Conservation (phyloP, 2,329 filamentous ascomycete genomes). For the Beauveria sp. region DNA sequence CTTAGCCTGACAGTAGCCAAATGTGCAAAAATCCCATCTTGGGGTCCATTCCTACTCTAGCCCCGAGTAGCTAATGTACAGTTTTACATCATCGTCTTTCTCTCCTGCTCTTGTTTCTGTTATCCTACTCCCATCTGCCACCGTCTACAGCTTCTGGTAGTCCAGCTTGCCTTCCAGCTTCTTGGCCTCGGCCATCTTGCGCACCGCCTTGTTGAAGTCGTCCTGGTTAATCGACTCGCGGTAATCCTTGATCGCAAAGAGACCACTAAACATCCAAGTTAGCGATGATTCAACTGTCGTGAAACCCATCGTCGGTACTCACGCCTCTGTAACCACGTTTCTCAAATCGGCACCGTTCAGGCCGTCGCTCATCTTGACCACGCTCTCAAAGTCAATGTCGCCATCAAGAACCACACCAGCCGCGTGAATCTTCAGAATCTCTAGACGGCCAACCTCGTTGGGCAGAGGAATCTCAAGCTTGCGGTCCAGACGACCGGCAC, state of each 20-base stretch:
- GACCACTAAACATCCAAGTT: conserved; percentile 48
- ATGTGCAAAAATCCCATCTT: background rate
- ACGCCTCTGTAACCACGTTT: conserved; percentile 98
- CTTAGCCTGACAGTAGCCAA: background rate
- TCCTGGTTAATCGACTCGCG: conserved; percentile 94
- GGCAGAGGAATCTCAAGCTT: conserved; percentile 98
- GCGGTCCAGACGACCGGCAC: conserved; percentile 86
- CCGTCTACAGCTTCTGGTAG: conserved; percentile 79
- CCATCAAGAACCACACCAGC: conserved; percentile 80
- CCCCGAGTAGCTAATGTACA: conserved; percentile 11
- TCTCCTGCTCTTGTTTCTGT: background rate
- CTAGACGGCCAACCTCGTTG: conserved; percentile 90
- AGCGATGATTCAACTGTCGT: background rate
- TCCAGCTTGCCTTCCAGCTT: conserved; percentile 97
- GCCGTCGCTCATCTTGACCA: conserved; percentile 99
- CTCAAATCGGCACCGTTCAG: conserved; percentile 95
- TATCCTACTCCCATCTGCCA: background rate
- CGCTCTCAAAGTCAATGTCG: conserved; percentile 96
- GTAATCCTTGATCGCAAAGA: conserved; percentile 98
- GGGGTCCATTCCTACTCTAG: conserved; percentile 1
- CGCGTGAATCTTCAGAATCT: conserved; percentile 97
- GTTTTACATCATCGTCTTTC: background rate
- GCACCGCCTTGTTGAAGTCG: conserved; percentile 98
- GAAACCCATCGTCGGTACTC: conserved; percentile 36
- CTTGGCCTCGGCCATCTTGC: conserved; percentile 95